phyloP scores from a whole-genome alignment of 495 filamentous ascomycete species.

The Usnea hakonensis region DNA sequence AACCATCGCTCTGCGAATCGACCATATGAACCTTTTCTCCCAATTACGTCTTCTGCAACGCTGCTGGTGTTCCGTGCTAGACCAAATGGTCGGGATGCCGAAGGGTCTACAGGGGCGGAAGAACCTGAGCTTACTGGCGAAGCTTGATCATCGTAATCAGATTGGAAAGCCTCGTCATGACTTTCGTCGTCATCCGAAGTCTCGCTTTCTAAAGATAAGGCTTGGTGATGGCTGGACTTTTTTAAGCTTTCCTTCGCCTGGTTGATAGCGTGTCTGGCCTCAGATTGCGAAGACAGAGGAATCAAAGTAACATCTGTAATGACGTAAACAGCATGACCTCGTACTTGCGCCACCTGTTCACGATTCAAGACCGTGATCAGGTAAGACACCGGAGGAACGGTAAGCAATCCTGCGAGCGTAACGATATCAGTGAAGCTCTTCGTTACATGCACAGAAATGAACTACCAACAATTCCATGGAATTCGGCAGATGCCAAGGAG shows the following conservation, averaged over 20 bases:
- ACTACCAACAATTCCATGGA: slow-evolving; percentile 80
- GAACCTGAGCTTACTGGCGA: slow-evolving; percentile 2
- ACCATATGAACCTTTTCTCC: slow-evolving; percentile 69
- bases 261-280: slow-evolving; percentile 62
- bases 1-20: slow-evolving; percentile 87
- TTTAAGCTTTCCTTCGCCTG: slow-evolving; percentile 48
- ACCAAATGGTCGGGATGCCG: not conserved
- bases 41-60: slow-evolving; percentile 78
- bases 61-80: slow-evolving; percentile 39
- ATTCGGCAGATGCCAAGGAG: slow-evolving; percentile 47
- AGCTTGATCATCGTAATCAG: slow-evolving; percentile 30
- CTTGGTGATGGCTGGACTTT: slow-evolving; percentile 25
- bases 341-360: slow-evolving; percentile 80
- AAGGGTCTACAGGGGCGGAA: not conserved
- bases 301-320: slow-evolving; percentile 82
- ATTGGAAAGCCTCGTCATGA: slow-evolving; percentile 23
- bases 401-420: slow-evolving; percentile 52
- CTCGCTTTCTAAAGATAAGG: slow-evolving; percentile 30
- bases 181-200: slow-evolving; percentile 22
- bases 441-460: not conserved
- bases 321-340: slow-evolving; percentile 73
- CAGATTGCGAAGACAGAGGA: slow-evolving; percentile 65
- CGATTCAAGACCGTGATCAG: slow-evolving; percentile 76
- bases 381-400: slow-evolving; percentile 66
- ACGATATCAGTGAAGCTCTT: slow-evolving; percentile 13